Evolutionary conservation across 768 basidiomycete genomes (phyloP).

Genomic region (Naganishia antarctica): DNA sequence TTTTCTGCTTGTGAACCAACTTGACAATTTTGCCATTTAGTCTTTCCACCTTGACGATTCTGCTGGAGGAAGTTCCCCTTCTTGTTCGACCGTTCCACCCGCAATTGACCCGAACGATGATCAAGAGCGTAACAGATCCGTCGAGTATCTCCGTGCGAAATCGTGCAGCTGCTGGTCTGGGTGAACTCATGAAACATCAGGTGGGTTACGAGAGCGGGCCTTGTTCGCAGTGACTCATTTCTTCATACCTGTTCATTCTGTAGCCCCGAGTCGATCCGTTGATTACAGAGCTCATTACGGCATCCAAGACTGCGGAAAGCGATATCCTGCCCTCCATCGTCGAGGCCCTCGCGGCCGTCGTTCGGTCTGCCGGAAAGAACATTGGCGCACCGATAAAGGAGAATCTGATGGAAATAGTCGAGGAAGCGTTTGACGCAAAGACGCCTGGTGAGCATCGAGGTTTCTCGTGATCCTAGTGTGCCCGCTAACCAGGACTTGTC

Average conservation of each 20-base stretch:
- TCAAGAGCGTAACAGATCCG: constrained; percentile 81
- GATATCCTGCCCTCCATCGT: constrained; percentile 70
- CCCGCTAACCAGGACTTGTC: too few relatives aligned
- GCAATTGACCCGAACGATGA: constrained; percentile 90
- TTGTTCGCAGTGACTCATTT: not conserved
- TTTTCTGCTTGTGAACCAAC: not conserved
- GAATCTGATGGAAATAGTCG: constrained; percentile 20
- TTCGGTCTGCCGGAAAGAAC: constrained; percentile 64
- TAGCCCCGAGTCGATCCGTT: constrained; percentile 89
- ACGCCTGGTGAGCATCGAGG: not conserved
- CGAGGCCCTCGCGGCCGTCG: constrained; percentile 70
- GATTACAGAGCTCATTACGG: constrained; percentile 71
- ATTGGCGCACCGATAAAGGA: constrained; percentile 53
- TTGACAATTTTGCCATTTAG: constrained; percentile 27
- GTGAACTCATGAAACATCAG: constrained; percentile 75
- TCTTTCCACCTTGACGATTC: constrained; percentile 72
- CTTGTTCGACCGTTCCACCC: constrained; percentile 99
- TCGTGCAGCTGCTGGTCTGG: constrained; percentile 76
- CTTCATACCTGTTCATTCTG: not conserved
- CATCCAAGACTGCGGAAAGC: constrained; percentile 56
- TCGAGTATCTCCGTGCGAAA: constrained; percentile 71
- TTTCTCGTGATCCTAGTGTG: too few relatives aligned
- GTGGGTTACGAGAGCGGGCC: constrained; percentile 30
- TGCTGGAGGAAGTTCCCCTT: constrained; percentile 76
- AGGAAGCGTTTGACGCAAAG: constrained; percentile 13